Evolutionary conservation across 805 yeast genomes (phyloP), one percentile per base, ranked within the genome.

Genomic region (Yamadazyma scolyti): DNA sequence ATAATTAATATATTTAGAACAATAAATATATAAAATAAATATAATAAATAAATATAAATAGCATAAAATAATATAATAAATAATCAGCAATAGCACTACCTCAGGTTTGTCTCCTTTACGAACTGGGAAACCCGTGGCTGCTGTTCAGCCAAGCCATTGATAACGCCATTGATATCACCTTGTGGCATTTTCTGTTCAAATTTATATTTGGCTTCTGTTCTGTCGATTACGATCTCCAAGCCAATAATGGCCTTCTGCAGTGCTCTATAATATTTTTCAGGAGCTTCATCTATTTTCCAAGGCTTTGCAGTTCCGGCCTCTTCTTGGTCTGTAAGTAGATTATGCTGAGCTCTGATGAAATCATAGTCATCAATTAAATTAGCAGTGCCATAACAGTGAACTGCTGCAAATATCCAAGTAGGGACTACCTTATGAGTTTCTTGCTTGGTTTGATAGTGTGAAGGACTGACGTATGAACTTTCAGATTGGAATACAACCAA

Each of bases 341-440:
- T 56, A 25, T 78, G 46, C 43, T 73, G 77, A 0, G 50, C 36
- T 23, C 68, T 42, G 7, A 77, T 61, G 58, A 70, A 74, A 11
- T 59, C 69, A 15, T 51, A 46, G 30, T 68, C 71, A 30, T 71
- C 75, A 13, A 63, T 50, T 10, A 73, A 47, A 16, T 38, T 57
- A 7, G 79, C 66, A 17, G 50, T 65, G 3, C 85, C 85, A 34
- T 70, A 58, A 25, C 71, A 58, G 45, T 79, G 83, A 19, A 72
- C 77, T 4, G 73, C 54, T 2, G 73, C 75, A 52, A 70, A 78
- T 48, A 75, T 79, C 84, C 84, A 79, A 1, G 85, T 79, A 11
- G 85, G 83, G n/a, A 78, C 85, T 24, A 64, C 66, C 46, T 76
- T 78, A 39, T 75, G 79, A 19, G 79, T 73, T 28, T 62, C 63